phyloP scores from a whole-genome alignment of 208 protist genomes.

The Acanthamoeba sp. region DNA sequence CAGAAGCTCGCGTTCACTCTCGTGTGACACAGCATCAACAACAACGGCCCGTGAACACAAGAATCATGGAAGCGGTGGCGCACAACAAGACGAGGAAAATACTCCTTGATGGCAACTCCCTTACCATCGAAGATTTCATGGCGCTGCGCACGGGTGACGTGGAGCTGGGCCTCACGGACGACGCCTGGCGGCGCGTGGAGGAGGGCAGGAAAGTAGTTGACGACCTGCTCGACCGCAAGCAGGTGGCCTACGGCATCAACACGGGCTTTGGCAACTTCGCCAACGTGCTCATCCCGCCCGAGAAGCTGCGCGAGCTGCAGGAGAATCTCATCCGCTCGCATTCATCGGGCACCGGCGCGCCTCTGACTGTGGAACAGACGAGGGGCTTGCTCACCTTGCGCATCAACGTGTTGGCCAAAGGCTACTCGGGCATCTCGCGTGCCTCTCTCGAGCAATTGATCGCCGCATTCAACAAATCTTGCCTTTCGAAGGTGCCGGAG shows the following conservation, averaged over 20 bases:
- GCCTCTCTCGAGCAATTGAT: constrained; percentile 77
- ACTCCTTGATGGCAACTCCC: constrained; percentile 33
- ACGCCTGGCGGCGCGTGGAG: constrained; percentile 67
- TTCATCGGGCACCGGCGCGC: constrained; percentile 89
- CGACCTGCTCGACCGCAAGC: constrained; percentile 48
- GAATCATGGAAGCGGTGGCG: neutral
- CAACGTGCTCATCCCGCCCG: constrained; percentile 87
- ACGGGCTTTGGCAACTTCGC: constrained; percentile 93
- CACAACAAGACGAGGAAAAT: neutral
- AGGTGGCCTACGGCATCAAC: constrained; percentile 91
- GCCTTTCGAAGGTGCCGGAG: constrained; percentile 87
- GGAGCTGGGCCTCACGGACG: constrained; percentile 69
- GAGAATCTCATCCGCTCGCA: constrained; percentile 92
- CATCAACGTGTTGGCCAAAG: constrained; percentile 90
- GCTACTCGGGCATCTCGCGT: constrained; percentile 59
- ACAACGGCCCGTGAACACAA: too few species aligned
- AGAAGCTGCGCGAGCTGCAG: constrained; percentile 89
- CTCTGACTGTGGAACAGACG: constrained; percentile 85
- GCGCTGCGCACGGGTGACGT: constrained; percentile 16
- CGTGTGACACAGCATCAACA: too few species aligned
- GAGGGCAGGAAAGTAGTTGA: constrained; percentile 77
- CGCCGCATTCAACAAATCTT: constrained; percentile 86
- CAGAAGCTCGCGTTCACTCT: too few species aligned
- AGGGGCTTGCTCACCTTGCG: constrained; percentile 89
- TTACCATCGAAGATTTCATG: constrained; percentile 28